Evolutionary conservation across 192 early-diverging fungal genomes (phyloP).

Genomic region (Podochytrium sp.): DNA sequence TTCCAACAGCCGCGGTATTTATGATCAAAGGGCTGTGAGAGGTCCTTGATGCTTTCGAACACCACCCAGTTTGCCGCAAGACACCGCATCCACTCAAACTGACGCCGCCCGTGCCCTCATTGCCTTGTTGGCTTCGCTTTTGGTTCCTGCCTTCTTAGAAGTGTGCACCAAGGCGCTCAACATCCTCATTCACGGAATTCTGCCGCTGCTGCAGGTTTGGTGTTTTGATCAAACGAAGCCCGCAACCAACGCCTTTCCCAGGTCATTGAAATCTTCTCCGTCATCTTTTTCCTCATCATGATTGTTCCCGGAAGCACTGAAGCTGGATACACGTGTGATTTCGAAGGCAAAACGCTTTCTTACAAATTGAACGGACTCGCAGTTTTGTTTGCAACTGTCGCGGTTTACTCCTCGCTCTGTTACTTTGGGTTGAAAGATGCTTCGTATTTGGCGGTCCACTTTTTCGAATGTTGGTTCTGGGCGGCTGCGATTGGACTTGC

Average conservation of each 20-base stretch:
- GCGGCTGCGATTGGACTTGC: constrained; percentile 15
- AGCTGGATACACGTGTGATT: constrained; percentile 18
- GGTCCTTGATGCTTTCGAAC: background rate
- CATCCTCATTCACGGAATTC: background rate
- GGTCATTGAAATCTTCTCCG: constrained; percentile 9
- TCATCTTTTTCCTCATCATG: background rate
- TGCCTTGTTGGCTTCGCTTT: background rate
- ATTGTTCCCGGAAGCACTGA: background rate
- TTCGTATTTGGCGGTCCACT: constrained; percentile 13
- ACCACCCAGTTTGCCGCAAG: background rate
- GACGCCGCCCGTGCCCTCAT: background rate
- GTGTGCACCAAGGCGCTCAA: no score
- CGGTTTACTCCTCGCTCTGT: background rate
- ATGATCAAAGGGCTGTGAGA: background rate
- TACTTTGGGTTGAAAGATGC: constrained; percentile 11
- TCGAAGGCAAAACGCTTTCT: constrained; percentile 4
- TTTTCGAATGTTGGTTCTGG: constrained; percentile 18
- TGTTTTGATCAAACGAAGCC: background rate
- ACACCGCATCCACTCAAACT: background rate
- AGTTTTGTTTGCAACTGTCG: background rate
- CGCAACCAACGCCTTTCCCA: background rate
- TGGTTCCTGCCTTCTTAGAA: background rate
- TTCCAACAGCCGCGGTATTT: background rate
- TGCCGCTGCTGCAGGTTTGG: background rate
- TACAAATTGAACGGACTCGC: constrained; percentile 30